These are phyloP conservation scores for Suhomyces taliae DNA, from an alignment of 1,139 yeast species.

Conservation along the genomic window DNA sequence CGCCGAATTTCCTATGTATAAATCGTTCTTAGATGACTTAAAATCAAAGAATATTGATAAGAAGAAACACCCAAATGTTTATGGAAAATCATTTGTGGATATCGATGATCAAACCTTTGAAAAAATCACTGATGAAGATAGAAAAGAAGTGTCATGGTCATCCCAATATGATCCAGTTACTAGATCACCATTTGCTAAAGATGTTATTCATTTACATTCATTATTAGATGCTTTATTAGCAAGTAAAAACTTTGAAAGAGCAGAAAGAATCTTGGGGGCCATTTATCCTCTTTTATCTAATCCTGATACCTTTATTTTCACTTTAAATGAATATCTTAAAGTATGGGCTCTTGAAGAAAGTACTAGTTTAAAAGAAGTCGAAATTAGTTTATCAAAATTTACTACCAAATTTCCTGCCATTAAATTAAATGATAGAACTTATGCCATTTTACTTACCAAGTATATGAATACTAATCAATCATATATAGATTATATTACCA, in stretches of 20 bases:
- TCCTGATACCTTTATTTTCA: slow-evolving; percentile 33
- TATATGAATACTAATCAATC: slow-evolving; percentile 14
- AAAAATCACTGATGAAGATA: slow-evolving; percentile 19
- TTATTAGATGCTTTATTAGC: slow-evolving; percentile 78
- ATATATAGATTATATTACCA: slow-evolving; percentile 10
- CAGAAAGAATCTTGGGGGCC: slow-evolving; percentile 64
- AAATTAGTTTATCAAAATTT: slow-evolving; percentile 28
- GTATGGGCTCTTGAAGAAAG: slow-evolving; percentile 31
- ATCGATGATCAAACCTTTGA: slow-evolving; percentile 18
- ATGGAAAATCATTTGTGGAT: slow-evolving; percentile 25
- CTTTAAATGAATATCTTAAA: slow-evolving; percentile 41
- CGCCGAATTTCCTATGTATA: slow-evolving; percentile 14
- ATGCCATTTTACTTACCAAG: slow-evolving; percentile 33
- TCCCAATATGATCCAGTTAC: slow-evolving; percentile 45
- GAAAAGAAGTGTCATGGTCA: slow-evolving; percentile 33
- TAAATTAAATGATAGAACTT: slow-evolving; percentile 45
- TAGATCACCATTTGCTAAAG: slow-evolving; percentile 52
- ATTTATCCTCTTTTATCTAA: slow-evolving; percentile 45
- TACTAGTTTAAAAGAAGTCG: slow-evolving; percentile 28
- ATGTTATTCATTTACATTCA: slow-evolving; percentile 69
- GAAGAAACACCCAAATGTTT: slow-evolving; percentile 12
- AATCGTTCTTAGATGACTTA: slow-evolving; percentile 16
- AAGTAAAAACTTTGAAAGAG: slow-evolving; percentile 68
- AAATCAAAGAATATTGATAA: slow-evolving; percentile 10
- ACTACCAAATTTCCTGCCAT: slow-evolving; percentile 29